Percentiles rank a stretch among this genome's conserved stretches.
These are phyloP conservation scores for Clavaria fumosa DNA, from an alignment of 768 basidiomycete species.

Conservation along the genomic window DNA sequence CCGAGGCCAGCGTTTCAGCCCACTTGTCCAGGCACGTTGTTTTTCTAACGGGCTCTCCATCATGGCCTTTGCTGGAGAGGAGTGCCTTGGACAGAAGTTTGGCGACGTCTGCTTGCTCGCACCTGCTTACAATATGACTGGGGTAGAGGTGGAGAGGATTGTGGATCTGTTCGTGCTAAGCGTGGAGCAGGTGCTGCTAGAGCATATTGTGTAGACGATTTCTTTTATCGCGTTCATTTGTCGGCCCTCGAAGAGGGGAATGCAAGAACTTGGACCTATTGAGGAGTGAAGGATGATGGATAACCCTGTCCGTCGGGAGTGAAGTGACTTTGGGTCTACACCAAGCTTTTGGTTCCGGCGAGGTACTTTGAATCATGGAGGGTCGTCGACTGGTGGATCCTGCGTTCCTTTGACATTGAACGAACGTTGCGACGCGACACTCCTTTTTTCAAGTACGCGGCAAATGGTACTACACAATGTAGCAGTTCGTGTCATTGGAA, in stretches of 20 bases:
- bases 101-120: slow-evolving; percentile 62
- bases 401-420: too few relatives aligned
- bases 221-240: too few relatives aligned
- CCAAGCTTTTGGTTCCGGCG: slow-evolving; percentile 82
- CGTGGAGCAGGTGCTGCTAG: slow-evolving; percentile 32
- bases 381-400: too few relatives aligned
- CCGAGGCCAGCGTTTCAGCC: slow-evolving; percentile 41
- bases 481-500: too few relatives aligned
- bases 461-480: too few relatives aligned
- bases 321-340: slow-evolving; percentile 76
- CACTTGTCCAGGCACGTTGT: slow-evolving; percentile 54
- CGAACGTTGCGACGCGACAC: too few relatives aligned
- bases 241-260: slow-evolving; percentile 86
- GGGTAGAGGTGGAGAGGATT: slow-evolving; percentile 52
- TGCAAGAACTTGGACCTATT: slow-evolving; percentile 62
- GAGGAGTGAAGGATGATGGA: slow-evolving; percentile 37
- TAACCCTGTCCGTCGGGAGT: slow-evolving; percentile 65
- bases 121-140: slow-evolving; percentile 68
- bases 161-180: slow-evolving; percentile 49
- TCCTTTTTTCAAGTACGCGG: too few relatives aligned
- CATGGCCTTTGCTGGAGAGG: slow-evolving; percentile 62
- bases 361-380: slow-evolving; percentile 67
- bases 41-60: slow-evolving; percentile 51
- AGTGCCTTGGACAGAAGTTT: slow-evolving; percentile 49
- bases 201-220: slow-evolving; percentile 18